A percentile compares a stretch with the other conserved stretches of the same genome.
These are phyloP conservation scores for Aspergillus sp. DNA, from an alignment of 2,329 filamentous ascomycete genomes.

Conservation along the genomic window DNA sequence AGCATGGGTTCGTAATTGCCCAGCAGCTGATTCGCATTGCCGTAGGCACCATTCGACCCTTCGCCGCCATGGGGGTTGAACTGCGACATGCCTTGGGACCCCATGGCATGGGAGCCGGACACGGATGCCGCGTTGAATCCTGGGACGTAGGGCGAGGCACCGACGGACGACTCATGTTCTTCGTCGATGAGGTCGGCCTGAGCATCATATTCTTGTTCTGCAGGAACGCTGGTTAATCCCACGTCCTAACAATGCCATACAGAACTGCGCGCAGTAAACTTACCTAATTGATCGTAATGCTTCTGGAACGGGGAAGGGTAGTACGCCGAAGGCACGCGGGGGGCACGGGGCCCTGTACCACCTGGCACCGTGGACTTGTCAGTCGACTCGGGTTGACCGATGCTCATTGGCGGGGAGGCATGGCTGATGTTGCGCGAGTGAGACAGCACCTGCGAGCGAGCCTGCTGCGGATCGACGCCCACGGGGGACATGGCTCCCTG, in stretches of 20 bases:
- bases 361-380: constrained; percentile 34
- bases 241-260: constrained; percentile 27
- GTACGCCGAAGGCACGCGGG: constrained; percentile 53
- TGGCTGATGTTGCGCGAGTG: constrained; percentile 36
- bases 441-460: constrained; percentile 46
- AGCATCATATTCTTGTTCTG: constrained; percentile 96
- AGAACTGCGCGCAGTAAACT: constrained; percentile 52
- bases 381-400: constrained; percentile 35
- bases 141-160: constrained; percentile 65
- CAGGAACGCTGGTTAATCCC: constrained; percentile 32
- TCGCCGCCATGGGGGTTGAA: constrained; percentile 38
- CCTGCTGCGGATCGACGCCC: constrained; percentile 53
- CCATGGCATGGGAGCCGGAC: constrained; percentile 39
- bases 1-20: constrained; percentile 80
- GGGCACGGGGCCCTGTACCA: constrained; percentile 22
- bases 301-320: constrained; percentile 88
- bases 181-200: constrained; percentile 87
- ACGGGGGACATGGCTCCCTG: constrained; percentile 62
- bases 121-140: constrained; percentile 43
- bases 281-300: constrained; percentile 94
- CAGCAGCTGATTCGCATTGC: constrained; percentile 53
- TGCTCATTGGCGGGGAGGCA: constrained; percentile 33
- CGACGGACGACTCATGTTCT: constrained; percentile 66
- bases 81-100: constrained; percentile 42
- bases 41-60: constrained; percentile 38